Evolutionary conservation across 2,329 filamentous ascomycete genomes (phyloP), one percentile per base, ranked within the genome.

Genomic region (Cadophora malorum): DNA sequence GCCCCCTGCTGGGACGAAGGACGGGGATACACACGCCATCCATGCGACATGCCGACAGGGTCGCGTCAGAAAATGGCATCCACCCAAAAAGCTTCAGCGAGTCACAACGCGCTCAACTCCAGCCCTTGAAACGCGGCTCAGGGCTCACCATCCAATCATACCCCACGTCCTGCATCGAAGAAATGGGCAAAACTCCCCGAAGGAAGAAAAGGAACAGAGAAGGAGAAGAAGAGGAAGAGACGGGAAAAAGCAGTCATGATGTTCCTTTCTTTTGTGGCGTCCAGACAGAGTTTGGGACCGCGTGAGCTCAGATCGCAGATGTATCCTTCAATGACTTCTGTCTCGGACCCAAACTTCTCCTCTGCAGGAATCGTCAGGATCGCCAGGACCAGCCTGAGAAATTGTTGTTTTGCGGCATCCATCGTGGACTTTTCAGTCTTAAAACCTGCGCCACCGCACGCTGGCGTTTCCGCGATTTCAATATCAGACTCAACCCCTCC

Each of bases 61-160:
- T 70, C 66, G 70, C 69, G 70, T 73, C 71, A 72, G 62, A 60
- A 69, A 67, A 67, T 66, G 28, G 68, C 66, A 68, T 65, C 70
- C 68, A 69, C 71, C 65, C 33, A 50, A 47, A 16, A 50, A 62
- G 45, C 41, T 47, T 64, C 66, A 31, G 31, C 71, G 68, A 70
- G 69, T 68, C 69, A 72, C 49, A 45, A 53, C 63, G 47, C 38
- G 47, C 23, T 59, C 23, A 58, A 45, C 21, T 16, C 21, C 56
- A n/a, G 56, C 56, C 33, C 23, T 38, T 72, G 69, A 72, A 73
- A 71, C 70, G 65, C 67, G 67, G 64, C 67, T 69, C 63, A 65
- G 65, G 62, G 50, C 28, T 53, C 52, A 49, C 63, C 55, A 53
- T 71, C 70, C 69, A 72, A 73, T 72, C 66, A 71, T 65, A 69